Evolutionary conservation across 352 stramenopile species (phyloP), one percentile per base, ranked within the genome.

Genomic region (Phytophthora sansomeana): DNA sequence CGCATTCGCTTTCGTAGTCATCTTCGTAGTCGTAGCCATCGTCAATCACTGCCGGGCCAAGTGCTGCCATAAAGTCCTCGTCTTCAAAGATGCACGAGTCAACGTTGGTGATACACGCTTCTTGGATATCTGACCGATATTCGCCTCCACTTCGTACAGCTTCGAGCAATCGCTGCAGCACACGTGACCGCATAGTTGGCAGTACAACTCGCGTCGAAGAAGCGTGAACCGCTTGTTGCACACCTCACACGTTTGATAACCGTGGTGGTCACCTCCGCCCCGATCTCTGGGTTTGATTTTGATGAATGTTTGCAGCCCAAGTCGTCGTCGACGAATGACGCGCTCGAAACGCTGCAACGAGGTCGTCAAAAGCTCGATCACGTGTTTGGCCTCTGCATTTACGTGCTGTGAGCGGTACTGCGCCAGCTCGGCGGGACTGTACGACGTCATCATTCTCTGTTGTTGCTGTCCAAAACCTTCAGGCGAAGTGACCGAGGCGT

Each of bases 251-350:
- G 65, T 63, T 26, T 78, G 52, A 32, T 64, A 62, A n/a, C 46
- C 53, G 16, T 72, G 69, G 4, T 19, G 57, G 30, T 66, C 56
- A 21, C 52, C 32, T 4, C 49, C 50, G 46, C 47, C 43, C 24
- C 61, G 46, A 1, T 68, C 44, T 3, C 48, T 26, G 13, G 44
- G 46, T 17, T 66, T 64, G 6, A 85, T 72, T 38, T 75, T 79
- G 14, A 88, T 74, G 50, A 91, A 87, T 36, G 70, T 79, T 66
- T 93, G 84, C 58, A 93, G 76, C 2, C 84, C 84, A 30, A 91
- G 77, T 28, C 84, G 82, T 24, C 84, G 80, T 0, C 84, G 84
- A 0, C 82, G 80, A 55, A 91, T 90, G 39, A 93, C 79, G 17
- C 77, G 76, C 61, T 93, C 84, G n/a, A 90, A 79, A 38, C 80